Evolutionary conservation across 345 rosid species (phyloP), one percentile per base, ranked within the genome.

Genomic region (Citrus glauca): DNA sequence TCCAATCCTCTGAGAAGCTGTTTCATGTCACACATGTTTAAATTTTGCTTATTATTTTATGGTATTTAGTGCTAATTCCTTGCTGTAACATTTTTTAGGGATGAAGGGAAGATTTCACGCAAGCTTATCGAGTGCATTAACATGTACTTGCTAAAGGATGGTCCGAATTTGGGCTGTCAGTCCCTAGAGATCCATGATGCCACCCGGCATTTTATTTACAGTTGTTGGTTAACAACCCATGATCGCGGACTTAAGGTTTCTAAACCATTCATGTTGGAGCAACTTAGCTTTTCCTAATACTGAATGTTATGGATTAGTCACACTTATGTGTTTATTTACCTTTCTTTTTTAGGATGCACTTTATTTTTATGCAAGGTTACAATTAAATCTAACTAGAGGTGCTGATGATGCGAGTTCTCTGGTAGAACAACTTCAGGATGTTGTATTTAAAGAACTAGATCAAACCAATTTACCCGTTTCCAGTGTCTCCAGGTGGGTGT

Each of bases 111-210:
- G 87, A 84, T 89, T 55, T 88, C 97, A 77, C 93, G 96, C 78
- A 95, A 93, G 86, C 94, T 95, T 83, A 81, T 95, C 25, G 98
- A 93, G 85, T 93, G 99, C 78, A 73, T 92, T 53, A 95, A 93
- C 77, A 84, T 84, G 4, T 89, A 84, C 84, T 86, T 95, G 89
- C 85, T 91, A 72, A 91, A 88, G 84, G 94, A 93, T 82, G 98
- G 98, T 75, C 96, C 97, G n/a, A 92, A 95, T 82, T 85, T 95
- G 80, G 93, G 95, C n/a, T 73, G 83, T 78, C 84, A 80, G 57
- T 86, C 90, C 48, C 69, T 92, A 81, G 90, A 91, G 82, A 89
- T 95, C 81, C 96, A 92, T 75, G 85, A 84, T 81, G 87, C 96
- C 9, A 75, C 85, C 75, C 87, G 83, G 66, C 89, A 88, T 53